phyloP scores from a whole-genome alignment of 768 basidiomycete genomes.

The Lactarius hatsudake region DNA sequence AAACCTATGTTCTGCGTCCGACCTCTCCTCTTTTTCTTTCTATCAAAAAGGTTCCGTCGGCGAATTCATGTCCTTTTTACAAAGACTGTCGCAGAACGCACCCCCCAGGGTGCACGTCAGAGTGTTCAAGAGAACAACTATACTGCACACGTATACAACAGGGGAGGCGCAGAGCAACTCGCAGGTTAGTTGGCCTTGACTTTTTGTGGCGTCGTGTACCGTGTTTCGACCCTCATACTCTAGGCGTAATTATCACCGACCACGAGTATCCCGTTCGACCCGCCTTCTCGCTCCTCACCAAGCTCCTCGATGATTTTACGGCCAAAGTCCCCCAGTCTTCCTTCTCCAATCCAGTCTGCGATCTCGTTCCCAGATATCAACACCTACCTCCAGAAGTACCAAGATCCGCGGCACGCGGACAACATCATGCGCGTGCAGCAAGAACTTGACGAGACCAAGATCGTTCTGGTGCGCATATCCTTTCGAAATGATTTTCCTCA shows the following conservation, averaged over 20 bases:
- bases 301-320: slow-evolving; percentile 89
- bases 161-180: slow-evolving; percentile 80
- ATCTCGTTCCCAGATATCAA: slow-evolving; percentile 77
- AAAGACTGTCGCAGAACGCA: slow-evolving; percentile 89
- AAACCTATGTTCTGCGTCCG: slow-evolving; percentile 64
- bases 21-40: slow-evolving; percentile 90
- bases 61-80: slow-evolving; percentile 95
- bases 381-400: slow-evolving; percentile 85
- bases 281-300: slow-evolving; percentile 91
- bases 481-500: background rate
- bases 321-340: slow-evolving; percentile 72
- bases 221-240: slow-evolving; percentile 14
- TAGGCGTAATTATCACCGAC: slow-evolving; percentile 91
- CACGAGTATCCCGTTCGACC: slow-evolving; percentile 95
- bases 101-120: slow-evolving; percentile 83
- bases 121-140: slow-evolving; percentile 93
- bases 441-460: slow-evolving; percentile 99
- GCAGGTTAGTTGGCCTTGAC: slow-evolving; percentile 55
- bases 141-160: slow-evolving; percentile 90
- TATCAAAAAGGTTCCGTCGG: slow-evolving; percentile 84
- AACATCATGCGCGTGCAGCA: slow-evolving; percentile 98
- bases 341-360: slow-evolving; percentile 58
- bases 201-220: slow-evolving; percentile 12
- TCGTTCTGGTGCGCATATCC: slow-evolving; percentile 73
- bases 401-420: slow-evolving; percentile 96